Evolutionary conservation across 257 asterid genomes (phyloP), one percentile per base, ranked within the genome.

Genomic region (Lantana camara): DNA sequence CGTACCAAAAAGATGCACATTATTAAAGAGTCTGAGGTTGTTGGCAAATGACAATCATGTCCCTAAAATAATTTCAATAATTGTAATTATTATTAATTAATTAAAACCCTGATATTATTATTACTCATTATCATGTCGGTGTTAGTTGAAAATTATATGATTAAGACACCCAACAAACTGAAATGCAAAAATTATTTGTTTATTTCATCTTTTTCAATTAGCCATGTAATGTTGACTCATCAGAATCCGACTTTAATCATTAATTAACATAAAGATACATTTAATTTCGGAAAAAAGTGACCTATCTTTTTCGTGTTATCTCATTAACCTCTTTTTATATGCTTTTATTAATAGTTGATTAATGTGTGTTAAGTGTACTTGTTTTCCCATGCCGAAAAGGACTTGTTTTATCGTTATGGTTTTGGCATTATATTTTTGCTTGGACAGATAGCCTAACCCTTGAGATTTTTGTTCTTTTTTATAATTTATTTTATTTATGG

Each of bases 151-250:
- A 72, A 52, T 54, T 27, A 35, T 54, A 50, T 71, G 92, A 84
- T 80, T 67, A 55, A 57, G 87, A 76, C 68, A 46, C 32, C 22
- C 67, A 56, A 7, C 9, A 49, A 19, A 27, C 27, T 41, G n/a
- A 10, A 35, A 35, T 35, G 7, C 7, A 4, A 35, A 35, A 35
- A 35, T 9, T 35, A 7, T 7, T 35, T 35, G 8, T 30, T 17
- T 19, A 55, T 21, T 27, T 22, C 57, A 49, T 9, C 60, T 71
- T 67, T 58, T 76, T 50, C 61, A 22, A 50, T 63, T 44, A 17
- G 71, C 79, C 85, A 75, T 74, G 81, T 68, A 76, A 74, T 65
- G 82, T 79, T 71, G 92, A 84, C 82, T 80, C 92, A 87, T 65
- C 27, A 49, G 66, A 77, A 62, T 60, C 70, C 6, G 74, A 79